Evolutionary conservation across 306 rosid genomes (phyloP), one percentile per base, ranked within the genome.

Genomic region (Acacia confusa): DNA sequence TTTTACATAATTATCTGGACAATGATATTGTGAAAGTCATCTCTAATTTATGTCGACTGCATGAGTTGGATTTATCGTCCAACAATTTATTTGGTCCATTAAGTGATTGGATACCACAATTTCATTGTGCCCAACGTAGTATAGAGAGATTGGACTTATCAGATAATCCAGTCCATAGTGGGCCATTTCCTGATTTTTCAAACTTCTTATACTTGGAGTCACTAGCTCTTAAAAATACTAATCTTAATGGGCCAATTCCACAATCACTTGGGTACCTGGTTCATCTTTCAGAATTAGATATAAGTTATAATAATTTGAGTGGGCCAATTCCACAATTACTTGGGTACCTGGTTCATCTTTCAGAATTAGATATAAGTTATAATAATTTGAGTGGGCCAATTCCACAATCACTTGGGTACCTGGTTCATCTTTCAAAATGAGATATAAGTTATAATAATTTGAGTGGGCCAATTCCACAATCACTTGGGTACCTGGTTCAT

Each of bases 1-100:
- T 53, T n/a, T 4, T 0, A 4, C 0, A 20, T 0, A 53, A 19
- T 53, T 0, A n/a, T n/a, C 61, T 53, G 7, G 3, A 20, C 7
- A 19, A 8, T 20, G 61, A 53, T 53, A 7, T 53, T 1, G 61
- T 0, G 7, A 7, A 19, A 53, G 24, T 12, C 61, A 20, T 53
- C 9, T 53, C 61, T 53, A 20, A 19, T 7, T 53, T 53, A 8
- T 53, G 61, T 53, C 61, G 4, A 53, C 8, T 20, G 12, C 24
- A 27, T 19, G 24, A 6, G 10, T 20, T 53, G 25, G 0, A 1
- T 1, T 53, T 53, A n/a, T 0, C 0, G 0, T 1, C 0, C 61
- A 53, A 53, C 25, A 53, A 53, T 53, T 53, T 53, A n/a, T 7
- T 4, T 20, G 13, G 25, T 17, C 61, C 11, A 53, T n/a, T 53